Percentiles rank a stretch among this genome's conserved stretches.
phyloP scores from a whole-genome alignment of 1,284 basidiomycete species.

The Pascua sp. region DNA sequence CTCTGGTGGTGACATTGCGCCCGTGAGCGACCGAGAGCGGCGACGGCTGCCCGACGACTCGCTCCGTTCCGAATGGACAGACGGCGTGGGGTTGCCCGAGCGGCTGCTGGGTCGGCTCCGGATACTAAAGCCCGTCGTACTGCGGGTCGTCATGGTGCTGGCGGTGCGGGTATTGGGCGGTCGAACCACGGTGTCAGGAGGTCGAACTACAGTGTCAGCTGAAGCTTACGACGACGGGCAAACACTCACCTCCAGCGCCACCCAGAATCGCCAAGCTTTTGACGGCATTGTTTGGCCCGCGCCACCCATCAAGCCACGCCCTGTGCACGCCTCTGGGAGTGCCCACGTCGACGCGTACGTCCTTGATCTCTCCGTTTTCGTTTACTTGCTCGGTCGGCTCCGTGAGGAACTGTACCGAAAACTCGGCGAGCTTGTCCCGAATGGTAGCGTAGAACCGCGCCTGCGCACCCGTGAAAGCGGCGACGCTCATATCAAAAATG shows the following conservation, averaged over 20 bases:
- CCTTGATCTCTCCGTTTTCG: slow-evolving; percentile 2
- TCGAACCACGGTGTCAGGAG: too few relatives aligned
- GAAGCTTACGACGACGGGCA: neutral
- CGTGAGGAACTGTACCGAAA: slow-evolving; percentile 12
- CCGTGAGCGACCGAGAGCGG: slow-evolving; percentile 6
- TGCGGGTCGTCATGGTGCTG: too few relatives aligned
- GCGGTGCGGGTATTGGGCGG: too few relatives aligned
- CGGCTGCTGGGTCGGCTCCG: neutral
- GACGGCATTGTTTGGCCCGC: slow-evolving; percentile 8
- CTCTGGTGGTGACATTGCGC: neutral
- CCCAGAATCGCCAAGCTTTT: slow-evolving; percentile 3
- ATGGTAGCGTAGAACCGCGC: slow-evolving; percentile 31
- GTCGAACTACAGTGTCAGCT: neutral
- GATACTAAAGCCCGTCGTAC: too few relatives aligned
- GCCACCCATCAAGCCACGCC: slow-evolving; percentile 14
- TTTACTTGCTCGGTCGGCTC: slow-evolving; percentile 10
- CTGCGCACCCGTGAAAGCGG: slow-evolving; percentile 40
- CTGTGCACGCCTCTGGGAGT: slow-evolving; percentile 15
- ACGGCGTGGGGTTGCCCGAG: neutral
- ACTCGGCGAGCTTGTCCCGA: slow-evolving; percentile 24
- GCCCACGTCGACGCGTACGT: slow-evolving; percentile 9
- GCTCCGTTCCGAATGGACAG: neutral
- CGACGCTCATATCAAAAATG: slow-evolving; percentile 42
- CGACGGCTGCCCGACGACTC: slow-evolving; percentile 1
- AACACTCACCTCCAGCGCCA: slow-evolving; percentile 4